Conservation (phyloP, 805 yeast genomes). For the Starmerella scarabaei region DNA sequence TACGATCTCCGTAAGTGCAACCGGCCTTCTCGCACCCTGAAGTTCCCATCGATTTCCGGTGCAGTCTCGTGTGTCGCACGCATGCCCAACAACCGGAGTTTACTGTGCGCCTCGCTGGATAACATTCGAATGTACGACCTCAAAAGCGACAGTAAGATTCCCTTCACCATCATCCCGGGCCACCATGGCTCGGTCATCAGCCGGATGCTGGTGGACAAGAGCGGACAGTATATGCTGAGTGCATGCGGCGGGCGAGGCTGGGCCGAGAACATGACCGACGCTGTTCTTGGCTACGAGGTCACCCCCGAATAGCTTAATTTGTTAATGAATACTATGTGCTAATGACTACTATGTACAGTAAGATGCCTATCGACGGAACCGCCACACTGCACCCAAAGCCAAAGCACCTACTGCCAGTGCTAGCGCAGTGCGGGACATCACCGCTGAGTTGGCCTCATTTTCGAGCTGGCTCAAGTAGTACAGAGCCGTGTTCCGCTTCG, state of each 20-base stretch:
- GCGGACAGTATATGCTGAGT: slow-evolving; percentile 75
- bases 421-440: slow-evolving; percentile 1
- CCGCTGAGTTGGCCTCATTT: not conserved
- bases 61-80: slow-evolving; percentile 72
- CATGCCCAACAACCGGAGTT: slow-evolving; percentile 65
- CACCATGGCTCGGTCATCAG: slow-evolving; percentile 89
- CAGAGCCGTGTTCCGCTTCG: slow-evolving; percentile 12
- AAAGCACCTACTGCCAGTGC: slow-evolving; percentile 13
- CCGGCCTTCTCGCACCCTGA: slow-evolving; percentile 44
- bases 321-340: not conserved
- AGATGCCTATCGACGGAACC: too few species aligned
- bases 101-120: slow-evolving; percentile 81
- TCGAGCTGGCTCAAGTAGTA: slow-evolving; percentile 13
- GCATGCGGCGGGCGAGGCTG: slow-evolving; percentile 94
- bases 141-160: slow-evolving; percentile 34
- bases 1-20: slow-evolving; percentile 29
- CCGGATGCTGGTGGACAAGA: slow-evolving; percentile 66
- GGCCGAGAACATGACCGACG: slow-evolving; percentile 67
- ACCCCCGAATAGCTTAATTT: slow-evolving; percentile 5
- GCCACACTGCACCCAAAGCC: slow-evolving; percentile 14
- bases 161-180: slow-evolving; percentile 87
- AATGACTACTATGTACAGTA: too few species aligned
- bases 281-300: slow-evolving; percentile 56
- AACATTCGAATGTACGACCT: slow-evolving; percentile 80
- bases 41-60: slow-evolving; percentile 79